Percentiles rank a stretch among this genome's conserved stretches.
Conservation (phyloP, 805 yeast genomes). For the Priceomyces carsonii region DNA sequence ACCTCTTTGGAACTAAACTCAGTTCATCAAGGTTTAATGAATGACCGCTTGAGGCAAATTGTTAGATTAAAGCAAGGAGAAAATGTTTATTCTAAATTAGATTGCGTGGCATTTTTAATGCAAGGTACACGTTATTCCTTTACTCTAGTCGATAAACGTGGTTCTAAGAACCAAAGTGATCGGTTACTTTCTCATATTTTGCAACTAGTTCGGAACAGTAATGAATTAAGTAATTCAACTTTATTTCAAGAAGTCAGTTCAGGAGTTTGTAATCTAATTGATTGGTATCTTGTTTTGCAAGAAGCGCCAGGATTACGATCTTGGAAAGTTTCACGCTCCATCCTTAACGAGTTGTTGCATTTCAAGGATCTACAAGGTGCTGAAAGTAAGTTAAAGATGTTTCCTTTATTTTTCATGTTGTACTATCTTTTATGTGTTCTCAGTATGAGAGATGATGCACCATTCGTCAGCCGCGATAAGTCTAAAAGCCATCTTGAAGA, state of each 20-base stretch:
- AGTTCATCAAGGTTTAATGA: too few relatives aligned
- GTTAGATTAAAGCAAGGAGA: conserved; percentile 17
- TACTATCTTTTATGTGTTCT: conserved; percentile 10
- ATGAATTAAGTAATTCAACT: neutral
- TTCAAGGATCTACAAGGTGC: conserved; percentile 1
- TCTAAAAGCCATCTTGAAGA: conserved; percentile 3
- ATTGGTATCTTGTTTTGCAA: conserved; percentile 35
- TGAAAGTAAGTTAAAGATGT: conserved; percentile 8
- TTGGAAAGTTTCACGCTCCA: conserved; percentile 14
- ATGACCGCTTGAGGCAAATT: conserved; percentile 6
- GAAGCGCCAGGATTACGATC: conserved; percentile 20
- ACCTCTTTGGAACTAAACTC: too few relatives aligned
- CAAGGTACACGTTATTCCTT: conserved; percentile 23
- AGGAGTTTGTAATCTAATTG: conserved; percentile 21
- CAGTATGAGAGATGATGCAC: conserved; percentile 4
- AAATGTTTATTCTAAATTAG: conserved; percentile 11
- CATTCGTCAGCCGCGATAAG: neutral
- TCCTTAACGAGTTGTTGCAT: conserved; percentile 12
- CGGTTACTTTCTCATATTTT: conserved; percentile 19
- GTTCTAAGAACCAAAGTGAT: conserved; percentile 16
- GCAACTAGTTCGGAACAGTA: conserved; percentile 14
- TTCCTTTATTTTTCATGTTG: conserved; percentile 21
- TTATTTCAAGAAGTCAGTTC: conserved; percentile 15
- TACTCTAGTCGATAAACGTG: conserved; percentile 21
- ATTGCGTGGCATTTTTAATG: conserved; percentile 15